These are phyloP conservation scores for Podaxis sp. DNA, from an alignment of 768 basidiomycete species.

Conservation along the genomic window DNA sequence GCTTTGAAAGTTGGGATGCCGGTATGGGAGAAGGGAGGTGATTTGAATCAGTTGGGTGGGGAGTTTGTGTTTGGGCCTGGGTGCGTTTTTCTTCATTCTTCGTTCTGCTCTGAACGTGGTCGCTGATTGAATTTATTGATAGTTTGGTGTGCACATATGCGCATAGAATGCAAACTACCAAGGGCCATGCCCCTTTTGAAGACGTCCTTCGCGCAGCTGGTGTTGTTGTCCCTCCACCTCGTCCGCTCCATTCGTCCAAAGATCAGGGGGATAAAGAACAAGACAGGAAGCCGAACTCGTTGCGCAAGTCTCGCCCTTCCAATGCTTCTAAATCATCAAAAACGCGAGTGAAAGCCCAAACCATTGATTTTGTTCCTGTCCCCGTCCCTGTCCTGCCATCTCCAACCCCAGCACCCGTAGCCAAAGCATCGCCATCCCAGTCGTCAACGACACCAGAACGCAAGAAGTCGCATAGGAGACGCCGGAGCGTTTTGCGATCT, in stretches of 20 bases:
- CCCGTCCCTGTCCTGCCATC: background rate
- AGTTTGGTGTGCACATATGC: slow-evolving; percentile 72
- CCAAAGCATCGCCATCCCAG: background rate
- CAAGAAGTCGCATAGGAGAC: slow-evolving; percentile 3
- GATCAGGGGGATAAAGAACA: background rate
- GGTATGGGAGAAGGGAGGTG: slow-evolving; percentile 77
- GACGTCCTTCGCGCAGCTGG: slow-evolving; percentile 65
- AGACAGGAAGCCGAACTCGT: background rate
- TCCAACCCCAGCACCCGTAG: background rate
- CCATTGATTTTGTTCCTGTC: background rate
- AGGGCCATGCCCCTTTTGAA: slow-evolving; percentile 72
- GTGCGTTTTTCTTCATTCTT: slow-evolving; percentile 29
- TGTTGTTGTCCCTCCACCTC: slow-evolving; percentile 20
- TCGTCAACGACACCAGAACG: background rate
- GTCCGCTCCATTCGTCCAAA: background rate
- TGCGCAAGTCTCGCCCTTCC: slow-evolving; percentile 3
- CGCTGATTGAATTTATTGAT: slow-evolving; percentile 2
- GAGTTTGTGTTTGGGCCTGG: slow-evolving; percentile 69
- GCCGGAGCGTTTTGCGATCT: background rate
- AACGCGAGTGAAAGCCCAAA: slow-evolving; percentile 5
- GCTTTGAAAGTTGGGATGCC: slow-evolving; percentile 78
- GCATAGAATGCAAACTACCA: slow-evolving; percentile 81
- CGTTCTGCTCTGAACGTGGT: background rate
- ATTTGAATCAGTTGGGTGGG: slow-evolving; percentile 80
- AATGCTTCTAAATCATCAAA: background rate